A percentile compares a stretch with the other conserved stretches of the same genome.
Conservation (phyloP, 371 early-diverging fungal genomes). For the Rhizopus arrhizus region DNA sequence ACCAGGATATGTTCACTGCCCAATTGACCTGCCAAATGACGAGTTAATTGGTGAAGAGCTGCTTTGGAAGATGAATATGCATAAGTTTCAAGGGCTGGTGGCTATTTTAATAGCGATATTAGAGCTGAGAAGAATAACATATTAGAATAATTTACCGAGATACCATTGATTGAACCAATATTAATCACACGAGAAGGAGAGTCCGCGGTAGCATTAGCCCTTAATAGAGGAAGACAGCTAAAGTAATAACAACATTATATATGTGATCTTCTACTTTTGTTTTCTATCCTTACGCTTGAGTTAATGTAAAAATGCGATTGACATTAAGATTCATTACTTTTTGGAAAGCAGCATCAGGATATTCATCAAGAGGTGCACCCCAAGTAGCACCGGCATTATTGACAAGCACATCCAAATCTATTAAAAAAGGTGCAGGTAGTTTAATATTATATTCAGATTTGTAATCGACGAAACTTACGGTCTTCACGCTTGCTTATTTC, state of each 20-base stretch:
- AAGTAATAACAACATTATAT: background rate
- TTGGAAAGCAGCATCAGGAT: conserved; percentile 72
- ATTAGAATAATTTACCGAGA: conserved; percentile 41
- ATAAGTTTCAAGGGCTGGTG: conserved; percentile 66
- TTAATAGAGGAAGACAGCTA: conserved; percentile 75
- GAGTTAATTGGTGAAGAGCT: conserved; percentile 76
- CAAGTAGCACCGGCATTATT: conserved; percentile 90
- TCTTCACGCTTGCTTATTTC: conserved; percentile 63
- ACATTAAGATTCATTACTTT: conserved; percentile 90
- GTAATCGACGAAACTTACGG: conserved; percentile 31
- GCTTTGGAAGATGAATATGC: conserved; percentile 83
- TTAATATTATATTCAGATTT: background rate
- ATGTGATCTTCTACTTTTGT: background rate
- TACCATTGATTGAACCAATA: conserved; percentile 77
- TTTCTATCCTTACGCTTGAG: conserved; percentile 64
- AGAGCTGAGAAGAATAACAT: background rate
- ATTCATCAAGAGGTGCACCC: conserved; percentile 63
- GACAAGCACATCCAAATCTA: conserved; percentile 79
- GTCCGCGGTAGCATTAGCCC: conserved; percentile 60
- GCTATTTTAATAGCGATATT: conserved; percentile 16
- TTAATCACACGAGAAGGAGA: conserved; percentile 68
- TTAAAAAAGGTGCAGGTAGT: background rate
- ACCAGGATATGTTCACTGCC: conserved; percentile 72
- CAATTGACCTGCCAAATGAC: conserved; percentile 69
- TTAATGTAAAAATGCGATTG: conserved; percentile 82